phyloP scores from a whole-genome alignment of 345 rosid species.

The Zanthoxylum bungeanum region DNA sequence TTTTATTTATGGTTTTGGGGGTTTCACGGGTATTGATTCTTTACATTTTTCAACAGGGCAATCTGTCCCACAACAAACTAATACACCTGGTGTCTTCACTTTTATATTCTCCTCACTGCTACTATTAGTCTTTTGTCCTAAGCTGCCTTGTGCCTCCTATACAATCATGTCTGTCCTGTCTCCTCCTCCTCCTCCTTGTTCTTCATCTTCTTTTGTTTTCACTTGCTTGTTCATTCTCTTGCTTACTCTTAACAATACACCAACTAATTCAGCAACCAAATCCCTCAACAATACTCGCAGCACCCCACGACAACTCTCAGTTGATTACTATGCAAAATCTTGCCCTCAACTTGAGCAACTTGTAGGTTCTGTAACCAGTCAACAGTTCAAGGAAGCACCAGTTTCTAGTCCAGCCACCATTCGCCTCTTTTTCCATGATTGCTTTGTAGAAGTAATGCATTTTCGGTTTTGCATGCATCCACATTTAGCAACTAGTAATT shows the following conservation, averaged over 20 bases:
- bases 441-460: slow-evolving; percentile 69
- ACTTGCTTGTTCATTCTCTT: slow-evolving; percentile 29
- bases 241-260: slow-evolving; percentile 15
- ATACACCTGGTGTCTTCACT: neutral
- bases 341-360: slow-evolving; percentile 82
- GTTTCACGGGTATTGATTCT: slow-evolving; percentile 46
- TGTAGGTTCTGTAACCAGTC: slow-evolving; percentile 62
- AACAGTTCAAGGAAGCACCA: slow-evolving; percentile 67
- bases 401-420: slow-evolving; percentile 85
- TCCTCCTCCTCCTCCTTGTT: slow-evolving; percentile 24
- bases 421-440: slow-evolving; percentile 93
- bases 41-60: neutral
- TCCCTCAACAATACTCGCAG: slow-evolving; percentile 1
- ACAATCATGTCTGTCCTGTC: slow-evolving; percentile 39
- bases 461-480: slow-evolving; percentile 8
- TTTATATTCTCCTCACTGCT: slow-evolving; percentile 21
- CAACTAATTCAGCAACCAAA: slow-evolving; percentile 11
- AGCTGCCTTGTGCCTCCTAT: slow-evolving; percentile 12
- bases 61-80: slow-evolving; percentile 20
- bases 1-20: slow-evolving; percentile 4
- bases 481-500: neutral
- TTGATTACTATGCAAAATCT: slow-evolving; percentile 54
- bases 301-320: slow-evolving; percentile 42
- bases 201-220: slow-evolving; percentile 27
- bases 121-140: slow-evolving; percentile 29